Percentiles rank a stretch among this genome's conserved stretches.
These are phyloP conservation scores for Alternaria alternata DNA, from an alignment of 2,329 filamentous ascomycete genomes.

Conservation along the genomic window DNA sequence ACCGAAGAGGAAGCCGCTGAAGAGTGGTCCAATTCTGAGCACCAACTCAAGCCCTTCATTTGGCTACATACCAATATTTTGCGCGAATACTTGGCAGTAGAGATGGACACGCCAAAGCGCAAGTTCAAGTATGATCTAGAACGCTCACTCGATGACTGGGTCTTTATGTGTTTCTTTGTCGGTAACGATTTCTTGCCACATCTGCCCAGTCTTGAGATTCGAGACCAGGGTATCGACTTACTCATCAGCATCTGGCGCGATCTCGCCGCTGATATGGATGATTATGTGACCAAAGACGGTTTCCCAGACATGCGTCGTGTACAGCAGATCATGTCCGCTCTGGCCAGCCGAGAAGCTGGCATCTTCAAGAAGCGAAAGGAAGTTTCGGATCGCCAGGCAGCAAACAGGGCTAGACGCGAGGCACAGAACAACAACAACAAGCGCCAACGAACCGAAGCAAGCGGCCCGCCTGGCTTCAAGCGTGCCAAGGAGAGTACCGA, in stretches of 20 bases:
- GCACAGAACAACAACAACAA: slow-evolving; percentile 50
- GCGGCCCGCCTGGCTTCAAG: slow-evolving; percentile 38
- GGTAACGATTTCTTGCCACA: slow-evolving; percentile 98
- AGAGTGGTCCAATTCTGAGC: slow-evolving; percentile 40
- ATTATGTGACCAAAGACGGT: slow-evolving; percentile 95
- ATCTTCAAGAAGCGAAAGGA: slow-evolving; percentile 92
- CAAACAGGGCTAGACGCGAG: slow-evolving; percentile 67
- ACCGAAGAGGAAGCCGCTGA: slow-evolving; percentile 79
- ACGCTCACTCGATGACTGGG: slow-evolving; percentile 95
- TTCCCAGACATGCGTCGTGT: slow-evolving; percentile 86
- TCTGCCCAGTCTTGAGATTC: slow-evolving; percentile 94
- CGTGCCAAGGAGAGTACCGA: slow-evolving; percentile 47
- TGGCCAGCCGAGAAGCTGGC: slow-evolving; percentile 84
- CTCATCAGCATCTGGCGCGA: slow-evolving; percentile 97
- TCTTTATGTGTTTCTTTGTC: slow-evolving; percentile 99
- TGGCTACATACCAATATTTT: slow-evolving; percentile 95
- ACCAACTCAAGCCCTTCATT: slow-evolving; percentile 87
- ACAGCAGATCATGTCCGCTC: slow-evolving; percentile 84
- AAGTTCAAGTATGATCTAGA: slow-evolving; percentile 93
- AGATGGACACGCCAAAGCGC: slow-evolving; percentile 82
- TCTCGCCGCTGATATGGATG: slow-evolving; percentile 88
- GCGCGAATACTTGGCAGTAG: slow-evolving; percentile 90
- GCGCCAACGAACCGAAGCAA: slow-evolving; percentile 43
- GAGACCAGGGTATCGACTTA: slow-evolving; percentile 96
- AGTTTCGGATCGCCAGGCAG: slow-evolving; percentile 82